A percentile compares a stretch with the other conserved stretches of the same genome.
Conservation (phyloP, 1,139 yeast genomes). For the Magnusiomyces tetraspermus region DNA sequence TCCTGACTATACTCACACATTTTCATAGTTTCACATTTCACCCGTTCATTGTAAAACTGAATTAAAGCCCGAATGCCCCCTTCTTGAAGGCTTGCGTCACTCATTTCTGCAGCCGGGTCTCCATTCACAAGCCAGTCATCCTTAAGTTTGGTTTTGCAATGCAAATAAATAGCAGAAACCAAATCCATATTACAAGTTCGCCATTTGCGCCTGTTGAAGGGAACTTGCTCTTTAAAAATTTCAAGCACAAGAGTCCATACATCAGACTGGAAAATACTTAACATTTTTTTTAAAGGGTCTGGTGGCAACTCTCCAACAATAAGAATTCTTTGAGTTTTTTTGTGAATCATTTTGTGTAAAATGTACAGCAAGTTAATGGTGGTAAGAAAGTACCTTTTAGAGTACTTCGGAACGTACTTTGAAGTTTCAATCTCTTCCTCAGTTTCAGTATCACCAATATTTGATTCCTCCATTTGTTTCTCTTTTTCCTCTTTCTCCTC, state of each 20-base stretch:
- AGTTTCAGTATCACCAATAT: not conserved
- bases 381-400: conserved; percentile 28
- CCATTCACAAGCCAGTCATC: conserved; percentile 89
- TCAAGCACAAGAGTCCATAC: conserved; percentile 63
- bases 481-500: not conserved
- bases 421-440: not conserved
- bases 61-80: conserved; percentile 70
- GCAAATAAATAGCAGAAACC: conserved; percentile 75
- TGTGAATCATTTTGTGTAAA: conserved; percentile 30
- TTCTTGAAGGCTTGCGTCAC: conserved; percentile 78
- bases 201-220: conserved; percentile 94
- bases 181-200: conserved; percentile 86
- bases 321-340: conserved; percentile 35
- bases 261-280: conserved; percentile 48
- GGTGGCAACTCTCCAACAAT: conserved; percentile 37
- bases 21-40: conserved; percentile 22
- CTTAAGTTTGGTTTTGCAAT: conserved; percentile 58
- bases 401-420: conserved; percentile 19
- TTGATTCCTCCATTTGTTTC: not conserved
- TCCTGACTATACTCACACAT: not conserved
- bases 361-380: conserved; percentile 30
- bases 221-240: conserved; percentile 66
- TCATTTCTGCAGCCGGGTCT: conserved; percentile 66
- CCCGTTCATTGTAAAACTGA: conserved; percentile 64
- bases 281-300: conserved; percentile 33